A percentile compares a stretch with the other conserved stretches of the same genome.
These are phyloP conservation scores for Coleophoma cylindrospora DNA, from an alignment of 2,329 filamentous ascomycete species.

Conservation along the genomic window DNA sequence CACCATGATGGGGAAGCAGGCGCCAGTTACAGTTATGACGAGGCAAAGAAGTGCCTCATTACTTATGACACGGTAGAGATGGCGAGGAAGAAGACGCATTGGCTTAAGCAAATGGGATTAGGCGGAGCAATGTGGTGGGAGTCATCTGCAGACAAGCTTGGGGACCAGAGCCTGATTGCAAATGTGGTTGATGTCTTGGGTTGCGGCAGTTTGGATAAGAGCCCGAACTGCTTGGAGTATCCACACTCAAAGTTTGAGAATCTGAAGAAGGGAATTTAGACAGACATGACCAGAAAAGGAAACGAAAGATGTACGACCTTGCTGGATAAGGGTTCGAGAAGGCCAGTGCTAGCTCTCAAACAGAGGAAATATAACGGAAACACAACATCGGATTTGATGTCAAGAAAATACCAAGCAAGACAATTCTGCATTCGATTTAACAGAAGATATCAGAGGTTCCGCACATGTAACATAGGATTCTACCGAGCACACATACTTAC, in stretches of 20 bases:
- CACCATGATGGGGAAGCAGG: constrained; percentile 55
- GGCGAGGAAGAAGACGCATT: constrained; percentile 65
- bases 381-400: no score
- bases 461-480: no score
- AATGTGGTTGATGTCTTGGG: constrained; percentile 55
- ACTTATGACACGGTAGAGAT: constrained; percentile 72
- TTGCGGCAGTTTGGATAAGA: constrained; percentile 47
- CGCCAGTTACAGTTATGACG: constrained; percentile 76
- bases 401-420: no score
- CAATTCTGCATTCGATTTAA: no score
- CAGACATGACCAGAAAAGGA: constrained; percentile 39
- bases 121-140: constrained; percentile 96
- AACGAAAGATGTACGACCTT: neutral
- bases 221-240: constrained; percentile 56
- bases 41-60: constrained; percentile 59
- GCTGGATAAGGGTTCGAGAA: no score
- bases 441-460: no score
- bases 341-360: no score
- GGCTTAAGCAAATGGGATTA: constrained; percentile 59
- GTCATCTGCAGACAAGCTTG: constrained; percentile 53
- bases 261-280: constrained; percentile 50
- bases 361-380: no score
- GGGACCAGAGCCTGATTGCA: constrained; percentile 62
- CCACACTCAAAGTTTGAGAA: constrained; percentile 69
- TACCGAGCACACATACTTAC: no score